Conservation (phyloP, 257 asterid genomes). For the Ajuga chamaepitys region DNA sequence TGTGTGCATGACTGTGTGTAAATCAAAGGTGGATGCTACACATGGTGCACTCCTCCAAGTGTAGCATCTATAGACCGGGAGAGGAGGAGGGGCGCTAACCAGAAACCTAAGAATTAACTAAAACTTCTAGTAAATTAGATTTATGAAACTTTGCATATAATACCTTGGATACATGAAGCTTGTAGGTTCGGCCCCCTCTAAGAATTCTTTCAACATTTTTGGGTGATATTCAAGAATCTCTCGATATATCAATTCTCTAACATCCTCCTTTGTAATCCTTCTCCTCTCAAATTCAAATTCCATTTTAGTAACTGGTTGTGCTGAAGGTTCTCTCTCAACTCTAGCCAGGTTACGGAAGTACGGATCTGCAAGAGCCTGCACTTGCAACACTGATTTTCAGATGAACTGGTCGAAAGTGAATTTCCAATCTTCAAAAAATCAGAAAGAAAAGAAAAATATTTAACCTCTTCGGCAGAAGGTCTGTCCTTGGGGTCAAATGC, state of each 20-base stretch:
- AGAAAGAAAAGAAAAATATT: not conserved
- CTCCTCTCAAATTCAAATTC: slow-evolving; percentile 96
- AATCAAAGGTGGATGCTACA: too few relatives aligned
- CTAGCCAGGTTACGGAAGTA: slow-evolving; percentile 91
- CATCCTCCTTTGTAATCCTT: slow-evolving; percentile 89
- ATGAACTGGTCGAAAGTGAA: not conserved
- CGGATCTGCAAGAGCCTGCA: slow-evolving; percentile 96
- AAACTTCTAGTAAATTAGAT: not conserved
- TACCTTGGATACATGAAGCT: slow-evolving; percentile 95
- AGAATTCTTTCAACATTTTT: slow-evolving; percentile 76
- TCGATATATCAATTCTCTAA: slow-evolving; percentile 74
- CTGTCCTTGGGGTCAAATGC: slow-evolving; percentile 95
- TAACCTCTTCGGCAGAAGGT: slow-evolving; percentile 89
- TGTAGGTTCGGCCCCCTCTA: slow-evolving; percentile 89
- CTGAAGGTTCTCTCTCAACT: slow-evolving; percentile 95
- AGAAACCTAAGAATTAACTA: too few relatives aligned
- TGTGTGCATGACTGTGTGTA: too few relatives aligned
- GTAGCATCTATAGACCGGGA: too few relatives aligned
- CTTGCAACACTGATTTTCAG: slow-evolving; percentile 17
- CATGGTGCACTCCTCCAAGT: too few relatives aligned
- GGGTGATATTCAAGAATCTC: slow-evolving; percentile 97
- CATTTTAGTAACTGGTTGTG: slow-evolving; percentile 92
- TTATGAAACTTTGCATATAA: not conserved
- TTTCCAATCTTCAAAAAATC: not conserved
- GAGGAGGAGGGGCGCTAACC: not conserved